Percentiles rank a stretch among this genome's conserved stretches.
Conservation (phyloP, 805 yeast genomes). For the Metschnikowia dekortorum region DNA sequence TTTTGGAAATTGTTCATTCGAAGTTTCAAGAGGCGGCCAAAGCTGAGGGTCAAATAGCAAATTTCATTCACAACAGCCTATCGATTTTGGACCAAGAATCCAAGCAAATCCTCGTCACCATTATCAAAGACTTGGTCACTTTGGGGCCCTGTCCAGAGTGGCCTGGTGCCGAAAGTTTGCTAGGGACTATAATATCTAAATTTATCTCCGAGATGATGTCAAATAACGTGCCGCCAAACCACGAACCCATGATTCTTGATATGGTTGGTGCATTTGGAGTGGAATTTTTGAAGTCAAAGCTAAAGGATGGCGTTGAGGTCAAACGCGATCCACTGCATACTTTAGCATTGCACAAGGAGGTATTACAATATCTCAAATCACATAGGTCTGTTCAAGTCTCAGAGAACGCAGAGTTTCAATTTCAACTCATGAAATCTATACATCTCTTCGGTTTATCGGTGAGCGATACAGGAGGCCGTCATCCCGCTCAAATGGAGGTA, state of each 20-base stretch:
- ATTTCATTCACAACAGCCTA: slow-evolving; percentile 8
- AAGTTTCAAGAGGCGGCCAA: slow-evolving; percentile 1
- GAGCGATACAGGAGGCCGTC: not conserved
- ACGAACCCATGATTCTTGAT: slow-evolving; percentile 11
- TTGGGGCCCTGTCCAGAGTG: slow-evolving; percentile 56
- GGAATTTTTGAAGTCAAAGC: slow-evolving; percentile 2
- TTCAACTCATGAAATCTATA: slow-evolving; percentile 9
- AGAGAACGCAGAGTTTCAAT: not conserved
- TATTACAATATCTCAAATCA: slow-evolving; percentile 4
- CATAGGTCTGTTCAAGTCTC: not conserved
- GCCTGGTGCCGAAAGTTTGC: slow-evolving; percentile 47
- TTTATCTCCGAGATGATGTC: slow-evolving; percentile 1
- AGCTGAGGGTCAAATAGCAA: slow-evolving; percentile 4
- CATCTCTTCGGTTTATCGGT: not conserved
- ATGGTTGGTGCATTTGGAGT: slow-evolving; percentile 7
- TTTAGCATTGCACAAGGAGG: not conserved
- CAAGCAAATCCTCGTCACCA: slow-evolving; percentile 10
- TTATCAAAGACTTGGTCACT: slow-evolving; percentile 52
- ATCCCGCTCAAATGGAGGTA: not conserved
- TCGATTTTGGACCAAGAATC: slow-evolving; percentile 4
- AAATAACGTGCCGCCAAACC: not conserved
- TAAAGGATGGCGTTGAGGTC: not conserved
- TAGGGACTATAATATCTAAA: not conserved
- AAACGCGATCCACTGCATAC: not conserved
- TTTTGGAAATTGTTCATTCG: not conserved